Evolutionary conservation across 78 protist species (phyloP).

Genomic region (Dictyostelium brefeldianum): DNA sequence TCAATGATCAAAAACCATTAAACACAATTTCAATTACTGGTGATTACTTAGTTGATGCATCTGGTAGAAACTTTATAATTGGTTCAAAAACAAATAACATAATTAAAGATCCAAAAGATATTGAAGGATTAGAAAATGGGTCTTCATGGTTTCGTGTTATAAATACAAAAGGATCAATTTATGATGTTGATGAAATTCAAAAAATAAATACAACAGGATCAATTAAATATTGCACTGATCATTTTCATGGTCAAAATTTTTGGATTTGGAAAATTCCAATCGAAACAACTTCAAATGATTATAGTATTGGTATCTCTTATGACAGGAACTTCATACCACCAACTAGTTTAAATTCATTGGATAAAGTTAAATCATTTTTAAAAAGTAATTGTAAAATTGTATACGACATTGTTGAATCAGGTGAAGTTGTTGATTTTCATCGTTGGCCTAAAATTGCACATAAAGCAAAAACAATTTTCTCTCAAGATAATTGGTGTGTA

Average conservation of each 20-base stretch:
- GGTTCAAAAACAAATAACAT: slow-evolving; percentile 60
- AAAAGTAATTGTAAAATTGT: slow-evolving; percentile 57
- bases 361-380: slow-evolving; percentile 49
- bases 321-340: slow-evolving; percentile 36
- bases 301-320: slow-evolving; percentile 63
- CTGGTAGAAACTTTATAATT: slow-evolving; percentile 54
- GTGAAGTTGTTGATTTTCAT: slow-evolving; percentile 69
- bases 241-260: slow-evolving; percentile 69
- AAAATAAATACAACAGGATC: slow-evolving; percentile 17
- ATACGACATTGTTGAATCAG: slow-evolving; percentile 37
- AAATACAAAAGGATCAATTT: not conserved
- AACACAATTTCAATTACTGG: slow-evolving; percentile 9
- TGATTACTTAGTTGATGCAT: slow-evolving; percentile 40
- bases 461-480: slow-evolving; percentile 17
- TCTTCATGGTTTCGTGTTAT: slow-evolving; percentile 52
- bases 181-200: not conserved
- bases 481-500: slow-evolving; percentile 61
- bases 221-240: slow-evolving; percentile 44
- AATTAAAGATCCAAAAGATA: slow-evolving; percentile 35
- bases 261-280: slow-evolving; percentile 79
- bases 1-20: not conserved
- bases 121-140: slow-evolving; percentile 40
- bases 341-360: slow-evolving; percentile 36
- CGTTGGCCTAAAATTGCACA: slow-evolving; percentile 75
- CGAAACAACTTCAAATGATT: slow-evolving; percentile 45